Percentiles rank a stretch among this genome's conserved stretches.
Evolutionary conservation across 2,329 filamentous ascomycete genomes (phyloP).

Genomic region (Cladophialophora chaetospira): DNA sequence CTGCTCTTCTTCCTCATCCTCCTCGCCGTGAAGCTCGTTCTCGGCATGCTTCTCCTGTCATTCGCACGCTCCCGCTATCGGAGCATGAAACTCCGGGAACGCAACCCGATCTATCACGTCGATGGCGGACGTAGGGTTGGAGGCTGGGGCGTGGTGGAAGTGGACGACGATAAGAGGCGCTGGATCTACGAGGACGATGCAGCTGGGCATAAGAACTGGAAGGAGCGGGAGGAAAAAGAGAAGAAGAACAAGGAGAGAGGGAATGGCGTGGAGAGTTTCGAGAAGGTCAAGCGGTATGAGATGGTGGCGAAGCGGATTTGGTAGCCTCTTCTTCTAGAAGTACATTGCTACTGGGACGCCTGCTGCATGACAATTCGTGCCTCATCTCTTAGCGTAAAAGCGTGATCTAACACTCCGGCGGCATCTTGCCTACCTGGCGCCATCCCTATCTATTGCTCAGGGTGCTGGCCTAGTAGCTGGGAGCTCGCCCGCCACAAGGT

Average conservation of each 20-base stretch:
- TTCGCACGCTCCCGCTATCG: conserved; percentile 79
- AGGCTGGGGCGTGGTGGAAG: conserved; percentile 81
- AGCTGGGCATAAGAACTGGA: conserved; percentile 65
- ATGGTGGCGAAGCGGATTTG: conserved; percentile 98
- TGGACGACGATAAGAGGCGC: conserved; percentile 80
- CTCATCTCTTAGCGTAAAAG: too few species aligned
- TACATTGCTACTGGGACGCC: too few species aligned
- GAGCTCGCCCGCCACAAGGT: conserved; percentile 56
- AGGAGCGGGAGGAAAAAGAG: conserved; percentile 64
- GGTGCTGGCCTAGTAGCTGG: neutral
- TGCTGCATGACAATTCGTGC: too few species aligned
- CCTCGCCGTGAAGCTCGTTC: conserved; percentile 77
- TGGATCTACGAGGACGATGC: conserved; percentile 87
- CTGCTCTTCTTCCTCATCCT: conserved; percentile 82
- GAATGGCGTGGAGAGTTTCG: conserved; percentile 60
- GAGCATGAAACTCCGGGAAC: conserved; percentile 74
- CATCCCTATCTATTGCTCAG: too few species aligned
- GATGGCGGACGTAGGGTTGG: conserved; percentile 76
- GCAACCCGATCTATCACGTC: conserved; percentile 63
- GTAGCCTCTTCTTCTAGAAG: conserved; percentile 50
- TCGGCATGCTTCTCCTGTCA: conserved; percentile 83
- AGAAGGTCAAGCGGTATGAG: conserved; percentile 75
- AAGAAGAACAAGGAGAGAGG: conserved; percentile 62
- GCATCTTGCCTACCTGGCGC: too few species aligned
- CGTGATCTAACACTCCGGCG: too few species aligned